phyloP scores from a whole-genome alignment of 345 rosid genomes.

The Camelina hispida region DNA sequence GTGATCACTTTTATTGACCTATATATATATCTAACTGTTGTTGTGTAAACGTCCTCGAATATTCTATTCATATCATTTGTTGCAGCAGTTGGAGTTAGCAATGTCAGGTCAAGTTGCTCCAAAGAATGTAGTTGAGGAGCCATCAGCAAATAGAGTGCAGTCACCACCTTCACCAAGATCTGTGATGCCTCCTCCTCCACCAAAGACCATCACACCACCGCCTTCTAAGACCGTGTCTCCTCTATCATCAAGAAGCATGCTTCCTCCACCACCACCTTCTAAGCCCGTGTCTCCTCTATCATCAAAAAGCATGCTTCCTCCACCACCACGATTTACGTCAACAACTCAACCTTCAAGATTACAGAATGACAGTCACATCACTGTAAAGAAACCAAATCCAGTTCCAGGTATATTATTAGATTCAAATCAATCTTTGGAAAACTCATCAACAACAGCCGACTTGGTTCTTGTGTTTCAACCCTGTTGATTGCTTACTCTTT shows the following conservation, averaged over 20 bases:
- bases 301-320: conserved; percentile 39
- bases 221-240: conserved; percentile 58
- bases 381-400: conserved; percentile 45
- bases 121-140: conserved; percentile 49
- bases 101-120: conserved; percentile 51
- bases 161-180: conserved; percentile 45
- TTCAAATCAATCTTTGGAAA: not conserved
- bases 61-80: conserved; percentile 40
- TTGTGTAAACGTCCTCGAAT: not conserved
- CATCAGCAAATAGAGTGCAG: conserved; percentile 48
- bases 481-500: not conserved
- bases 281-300: conserved; percentile 49
- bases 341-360: conserved; percentile 37
- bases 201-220: conserved; percentile 53
- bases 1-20: not conserved
- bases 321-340: conserved; percentile 59
- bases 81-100: conserved; percentile 53
- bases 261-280: conserved; percentile 56
- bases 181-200: conserved; percentile 51
- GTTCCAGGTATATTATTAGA: conserved; percentile 56
- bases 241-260: conserved; percentile 37
- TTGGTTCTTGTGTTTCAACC: too few relatives aligned
- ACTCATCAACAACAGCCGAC: too few relatives aligned
- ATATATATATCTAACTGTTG: too few relatives aligned
- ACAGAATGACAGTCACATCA: conserved; percentile 44